Evolutionary conservation across 2,329 filamentous ascomycete genomes (phyloP).

Genomic region (Paracoccidioides brasiliensis): DNA sequence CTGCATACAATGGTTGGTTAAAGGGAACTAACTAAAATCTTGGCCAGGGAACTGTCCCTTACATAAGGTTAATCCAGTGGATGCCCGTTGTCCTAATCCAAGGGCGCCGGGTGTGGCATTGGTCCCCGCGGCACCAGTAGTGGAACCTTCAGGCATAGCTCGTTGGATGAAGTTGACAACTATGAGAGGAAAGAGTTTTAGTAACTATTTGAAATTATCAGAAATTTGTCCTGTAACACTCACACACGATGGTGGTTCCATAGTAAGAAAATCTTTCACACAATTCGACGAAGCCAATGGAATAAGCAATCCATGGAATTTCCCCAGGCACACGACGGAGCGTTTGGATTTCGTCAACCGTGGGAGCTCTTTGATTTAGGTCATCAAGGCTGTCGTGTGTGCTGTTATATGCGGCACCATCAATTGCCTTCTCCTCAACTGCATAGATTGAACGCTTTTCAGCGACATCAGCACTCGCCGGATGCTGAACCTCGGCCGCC

Average conservation of each 20-base stretch:
- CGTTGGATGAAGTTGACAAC: conserved; percentile 51
- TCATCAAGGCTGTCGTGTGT: conserved; percentile 10
- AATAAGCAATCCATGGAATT: conserved; percentile 54
- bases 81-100: conserved; percentile 45
- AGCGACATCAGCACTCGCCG: neutral
- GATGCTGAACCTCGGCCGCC: neutral
- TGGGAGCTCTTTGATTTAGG: conserved; percentile 14
- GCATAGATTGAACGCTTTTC: neutral
- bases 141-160: conserved; percentile 41
- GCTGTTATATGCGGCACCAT: conserved; percentile 2
- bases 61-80: conserved; percentile 38
- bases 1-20: conserved; percentile 8
- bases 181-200: conserved; percentile 11
- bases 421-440: conserved; percentile 8
- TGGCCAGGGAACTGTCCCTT: conserved; percentile 11
- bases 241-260: conserved; percentile 54
- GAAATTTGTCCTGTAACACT: conserved; percentile 15
- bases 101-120: conserved; percentile 43
- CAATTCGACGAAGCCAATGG: conserved; percentile 59
- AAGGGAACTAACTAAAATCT: neutral
- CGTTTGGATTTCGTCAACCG: conserved; percentile 21
- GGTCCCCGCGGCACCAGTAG: conserved; percentile 38
- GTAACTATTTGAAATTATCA: no score
- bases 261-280: conserved; percentile 72
- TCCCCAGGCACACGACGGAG: conserved; percentile 24